Conservation (phyloP, 495 filamentous ascomycete genomes). For the Amorphotheca resinae region DNA sequence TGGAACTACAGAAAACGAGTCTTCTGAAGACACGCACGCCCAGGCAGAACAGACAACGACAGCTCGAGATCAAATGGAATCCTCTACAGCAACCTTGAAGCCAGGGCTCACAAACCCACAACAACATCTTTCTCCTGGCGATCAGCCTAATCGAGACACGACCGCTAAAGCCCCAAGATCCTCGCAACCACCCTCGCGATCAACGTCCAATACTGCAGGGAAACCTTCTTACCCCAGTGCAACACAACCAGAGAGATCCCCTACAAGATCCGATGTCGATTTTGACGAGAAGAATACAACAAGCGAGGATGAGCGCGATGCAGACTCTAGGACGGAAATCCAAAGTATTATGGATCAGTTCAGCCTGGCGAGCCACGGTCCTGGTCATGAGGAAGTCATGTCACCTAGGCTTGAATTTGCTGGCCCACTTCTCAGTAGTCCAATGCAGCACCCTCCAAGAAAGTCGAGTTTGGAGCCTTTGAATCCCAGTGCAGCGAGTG, state of each 20-base stretch:
- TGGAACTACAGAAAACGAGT: neutral
- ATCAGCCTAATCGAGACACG: slow-evolving; percentile 47
- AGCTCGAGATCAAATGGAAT: slow-evolving; percentile 32
- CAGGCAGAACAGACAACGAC: neutral
- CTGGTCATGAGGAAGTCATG: slow-evolving; percentile 64
- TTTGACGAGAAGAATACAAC: slow-evolving; percentile 37
- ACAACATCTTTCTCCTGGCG: slow-evolving; percentile 9
- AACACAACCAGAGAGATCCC: slow-evolving; percentile 36
- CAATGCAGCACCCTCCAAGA: slow-evolving; percentile 62
- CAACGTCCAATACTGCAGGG: slow-evolving; percentile 31
- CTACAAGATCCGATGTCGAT: slow-evolving; percentile 42
- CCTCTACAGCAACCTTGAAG: slow-evolving; percentile 38
- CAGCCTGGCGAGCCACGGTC: slow-evolving; percentile 51
- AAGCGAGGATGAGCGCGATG: slow-evolving; percentile 46
- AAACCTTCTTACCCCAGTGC: slow-evolving; percentile 22
- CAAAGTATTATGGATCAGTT: slow-evolving; percentile 93
- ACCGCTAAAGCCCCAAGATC: slow-evolving; percentile 47
- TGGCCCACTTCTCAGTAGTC: slow-evolving; percentile 50
- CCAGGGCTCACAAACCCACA: neutral
- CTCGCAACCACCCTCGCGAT: slow-evolving; percentile 32
- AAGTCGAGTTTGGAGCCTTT: slow-evolving; percentile 72
- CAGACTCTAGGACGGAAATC: slow-evolving; percentile 73
- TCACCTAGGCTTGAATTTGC: slow-evolving; percentile 65
- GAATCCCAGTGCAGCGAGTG: slow-evolving; percentile 30
- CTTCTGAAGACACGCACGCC: neutral